Evolutionary conservation across 768 basidiomycete genomes (phyloP).

Genomic region (Lentinula guzmanii): DNA sequence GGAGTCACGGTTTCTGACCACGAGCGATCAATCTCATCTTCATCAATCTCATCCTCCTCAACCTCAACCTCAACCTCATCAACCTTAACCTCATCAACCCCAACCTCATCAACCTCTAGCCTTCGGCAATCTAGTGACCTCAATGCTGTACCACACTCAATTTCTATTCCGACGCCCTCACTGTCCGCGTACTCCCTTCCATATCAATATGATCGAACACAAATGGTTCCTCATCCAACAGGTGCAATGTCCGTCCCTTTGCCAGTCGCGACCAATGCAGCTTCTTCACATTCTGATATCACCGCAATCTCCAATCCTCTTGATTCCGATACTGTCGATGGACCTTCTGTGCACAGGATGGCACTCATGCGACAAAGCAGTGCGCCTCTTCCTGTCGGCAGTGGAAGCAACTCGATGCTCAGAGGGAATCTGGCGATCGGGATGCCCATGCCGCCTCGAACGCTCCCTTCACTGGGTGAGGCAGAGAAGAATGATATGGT

Average conservation of each 20-base stretch:
- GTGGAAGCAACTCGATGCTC: slow-evolving; percentile 1
- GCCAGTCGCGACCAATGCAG: not conserved
- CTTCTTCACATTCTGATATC: not conserved
- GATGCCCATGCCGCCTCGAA: not conserved
- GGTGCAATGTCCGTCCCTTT: slow-evolving; percentile 3
- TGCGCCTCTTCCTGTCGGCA: slow-evolving; percentile 33
- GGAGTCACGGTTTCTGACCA: not conserved
- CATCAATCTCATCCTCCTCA: not conserved
- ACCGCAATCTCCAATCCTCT: not conserved
- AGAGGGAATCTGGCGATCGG: not conserved
- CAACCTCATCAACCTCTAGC: not conserved
- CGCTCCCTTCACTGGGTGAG: not conserved
- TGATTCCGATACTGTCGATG: not conserved
- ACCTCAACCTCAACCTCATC: not conserved
- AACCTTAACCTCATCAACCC: not conserved
- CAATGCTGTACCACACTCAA: not conserved
- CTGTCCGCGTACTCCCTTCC: slow-evolving; percentile 1
- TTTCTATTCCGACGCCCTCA: not conserved
- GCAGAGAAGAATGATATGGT: not conserved
- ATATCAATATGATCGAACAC: not conserved
- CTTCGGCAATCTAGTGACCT: not conserved
- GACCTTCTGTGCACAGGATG: slow-evolving; percentile 28
- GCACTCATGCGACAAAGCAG: slow-evolving; percentile 41
- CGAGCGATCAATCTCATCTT: not conserved
- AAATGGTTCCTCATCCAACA: not conserved